These are phyloP conservation scores for Houttuynia cordata DNA, from an alignment of 164 flowering plant species.

Conservation along the genomic window DNA sequence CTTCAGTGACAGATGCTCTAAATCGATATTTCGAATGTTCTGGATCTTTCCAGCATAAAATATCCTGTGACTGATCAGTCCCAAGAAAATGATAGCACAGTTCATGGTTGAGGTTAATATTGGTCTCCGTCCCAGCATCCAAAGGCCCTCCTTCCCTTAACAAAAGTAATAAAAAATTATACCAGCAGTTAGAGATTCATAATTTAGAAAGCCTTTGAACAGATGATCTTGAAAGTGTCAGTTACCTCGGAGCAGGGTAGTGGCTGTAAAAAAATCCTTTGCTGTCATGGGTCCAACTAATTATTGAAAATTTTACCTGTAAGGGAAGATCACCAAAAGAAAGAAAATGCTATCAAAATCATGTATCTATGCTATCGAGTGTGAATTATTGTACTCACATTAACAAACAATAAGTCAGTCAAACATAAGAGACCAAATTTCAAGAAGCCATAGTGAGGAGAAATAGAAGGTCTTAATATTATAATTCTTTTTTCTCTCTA, in stretches of 20 bases:
- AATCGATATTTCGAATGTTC: slow-evolving; percentile 55
- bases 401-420: too few species aligned
- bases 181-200: neutral
- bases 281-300: slow-evolving; percentile 84
- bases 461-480: too few species aligned
- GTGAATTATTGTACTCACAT: too few species aligned
- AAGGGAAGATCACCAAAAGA: neutral
- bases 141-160: slow-evolving; percentile 51
- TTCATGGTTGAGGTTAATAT: slow-evolving; percentile 63
- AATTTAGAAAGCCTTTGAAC: neutral
- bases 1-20: slow-evolving; percentile 56
- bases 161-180: neutral
- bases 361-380: too few species aligned
- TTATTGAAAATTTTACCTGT: slow-evolving; percentile 82
- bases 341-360: neutral
- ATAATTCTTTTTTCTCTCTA: too few species aligned
- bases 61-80: slow-evolving; percentile 79
- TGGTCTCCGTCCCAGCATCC: slow-evolving; percentile 95
- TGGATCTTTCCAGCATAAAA: slow-evolving; percentile 85
- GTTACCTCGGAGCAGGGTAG: slow-evolving; percentile 86
- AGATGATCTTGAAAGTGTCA: neutral
- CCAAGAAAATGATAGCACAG: slow-evolving; percentile 84
- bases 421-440: too few species aligned
- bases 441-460: too few species aligned
- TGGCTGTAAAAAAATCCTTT: slow-evolving; percentile 95